Base-by-base conservation (phyloP, 2,329 filamentous ascomycete genomes). In the Orbilia brochopaga region DNA sequence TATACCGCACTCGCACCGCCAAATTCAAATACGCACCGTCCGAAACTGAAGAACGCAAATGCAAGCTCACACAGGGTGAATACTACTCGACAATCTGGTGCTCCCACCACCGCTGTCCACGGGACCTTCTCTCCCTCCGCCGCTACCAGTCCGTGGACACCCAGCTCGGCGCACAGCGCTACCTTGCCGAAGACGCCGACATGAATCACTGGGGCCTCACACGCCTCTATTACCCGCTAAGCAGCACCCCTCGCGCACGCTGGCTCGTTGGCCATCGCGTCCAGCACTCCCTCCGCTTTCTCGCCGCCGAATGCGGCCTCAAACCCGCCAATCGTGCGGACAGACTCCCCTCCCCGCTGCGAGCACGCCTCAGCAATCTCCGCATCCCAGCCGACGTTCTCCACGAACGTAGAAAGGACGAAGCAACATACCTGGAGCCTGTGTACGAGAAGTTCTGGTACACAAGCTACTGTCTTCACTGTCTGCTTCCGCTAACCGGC, bases 21-120 rank as follows among this genome's bases (percentile, higher is more conserved):
- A 61, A 57, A 27, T 69, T 62, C 27, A 53, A 40, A 32, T 63
- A 69, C 30, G 42, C 52, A 7, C 11, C 15, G 27, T 8, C 51
- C 7, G 7, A 37, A 30, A 6, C 11, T 5, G 44, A 48, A 37
- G 11, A 37, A 7, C 40, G 46, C 32, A 23, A 23, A 17, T 30
- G 8, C 8, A 46, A 53, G 5, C 50, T 13, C 4, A 4, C 37
- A 6, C 58, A 58, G 13, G 57, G 65, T 2, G 30, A 44, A 0
- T 69, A 21, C 3, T 62, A 69, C 30, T 69, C 65, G 1, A 69
- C 65, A 2, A 58, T 69, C 8, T 69, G 58, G 65, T 69, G 65
- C 21, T 46, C 61, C 11, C 58, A 69, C 46, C 65, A 69, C 17
- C 44, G 65, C n/a, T 69, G 65, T 23, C 65, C 58, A 3, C 57